phyloP scores from a whole-genome alignment of 192 early-diverging fungal genomes.

The Geranomyces variabilis region DNA sequence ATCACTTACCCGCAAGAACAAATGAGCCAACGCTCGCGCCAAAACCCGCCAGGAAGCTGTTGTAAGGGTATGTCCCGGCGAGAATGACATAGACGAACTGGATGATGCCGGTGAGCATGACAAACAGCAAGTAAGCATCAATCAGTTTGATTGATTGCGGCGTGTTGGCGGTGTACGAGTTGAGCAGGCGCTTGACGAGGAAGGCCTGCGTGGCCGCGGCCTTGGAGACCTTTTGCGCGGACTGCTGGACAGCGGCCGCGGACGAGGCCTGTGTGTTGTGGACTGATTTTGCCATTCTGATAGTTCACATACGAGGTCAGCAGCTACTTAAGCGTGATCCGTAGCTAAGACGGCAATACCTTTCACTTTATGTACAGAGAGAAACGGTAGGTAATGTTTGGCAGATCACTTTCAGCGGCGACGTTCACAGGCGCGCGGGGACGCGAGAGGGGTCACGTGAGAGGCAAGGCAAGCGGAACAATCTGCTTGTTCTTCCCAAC shows the following conservation, averaged over 20 bases:
- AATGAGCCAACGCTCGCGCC: constrained; percentile 89
- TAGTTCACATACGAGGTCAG: no score
- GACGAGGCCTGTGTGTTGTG: background rate
- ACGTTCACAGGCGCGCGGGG: no score
- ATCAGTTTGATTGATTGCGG: constrained; percentile 84
- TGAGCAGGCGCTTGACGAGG: constrained; percentile 39
- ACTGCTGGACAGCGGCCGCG: background rate
- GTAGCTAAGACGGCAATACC: no score
- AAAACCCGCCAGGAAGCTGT: constrained; percentile 96
- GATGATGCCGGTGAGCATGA: constrained; percentile 84
- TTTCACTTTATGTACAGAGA: no score
- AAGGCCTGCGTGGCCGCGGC: constrained; percentile 31
- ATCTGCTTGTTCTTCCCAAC: no score
- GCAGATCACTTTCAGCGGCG: no score
- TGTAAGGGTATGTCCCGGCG: constrained; percentile 95
- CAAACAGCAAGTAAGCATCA: constrained; percentile 90
- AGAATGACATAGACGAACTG: constrained; percentile 89
- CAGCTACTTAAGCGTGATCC: no score
- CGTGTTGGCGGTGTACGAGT: constrained; percentile 66
- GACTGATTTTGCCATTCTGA: background rate
- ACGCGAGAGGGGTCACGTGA: no score
- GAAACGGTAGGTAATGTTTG: no score
- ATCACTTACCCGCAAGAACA: constrained; percentile 74
- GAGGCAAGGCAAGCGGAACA: no score
- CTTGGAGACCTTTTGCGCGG: background rate